Base-by-base conservation (phyloP, 768 basidiomycete species). In the Lactarius vividus region DNA sequence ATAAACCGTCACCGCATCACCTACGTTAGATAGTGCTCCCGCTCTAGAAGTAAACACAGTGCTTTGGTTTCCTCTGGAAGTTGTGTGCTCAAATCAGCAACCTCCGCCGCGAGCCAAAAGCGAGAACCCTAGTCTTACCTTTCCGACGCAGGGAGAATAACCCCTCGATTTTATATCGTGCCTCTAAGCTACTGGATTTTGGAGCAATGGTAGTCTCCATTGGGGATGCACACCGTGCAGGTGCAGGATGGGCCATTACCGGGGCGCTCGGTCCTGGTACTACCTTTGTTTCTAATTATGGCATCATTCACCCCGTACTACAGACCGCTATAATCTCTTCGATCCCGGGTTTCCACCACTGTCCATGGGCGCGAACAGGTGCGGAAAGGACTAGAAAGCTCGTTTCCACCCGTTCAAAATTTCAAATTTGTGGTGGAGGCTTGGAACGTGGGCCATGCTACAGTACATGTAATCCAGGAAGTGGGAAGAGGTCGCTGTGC, bases 161-260 rank as follows among this genome's bases (percentile, higher is more conserved):
- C n/a, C 16, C 10, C 29, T 46, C 6, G 31, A 29, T 44, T 46
- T 20, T 44, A 18, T 52, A 31, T 31, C 31, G 31, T 31, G 31
- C 0, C 23, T 49, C n/a, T 13, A 39, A 39, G 11, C 13, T 31
- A 31, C 31, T 31, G 88, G 75, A 16, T 91, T 91, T 73, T 91
- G 88, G 89, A 77, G 77, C 71, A 70, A 78, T 0, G 77, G 80
- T 42, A 8, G 1, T 81, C 0, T 82, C 15, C 60, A 87, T 71
- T 89, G 86, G 88, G 88, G 82, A 84, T 67, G 70, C 76, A 16
- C 87, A 88, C 76, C 79, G 84, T 70, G 85, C 89, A 73, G 89
- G n/a, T n/a, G n/a, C n/a, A n/a, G n/a, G 89, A 58, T 91, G 89
- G 89, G 80, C 87, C 10, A 79, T 91, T 62, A 83, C 88, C 18